Base-by-base conservation (phyloP, 2,329 filamentous ascomycete genomes). In the Phaeoacremonium minimum region DNA sequence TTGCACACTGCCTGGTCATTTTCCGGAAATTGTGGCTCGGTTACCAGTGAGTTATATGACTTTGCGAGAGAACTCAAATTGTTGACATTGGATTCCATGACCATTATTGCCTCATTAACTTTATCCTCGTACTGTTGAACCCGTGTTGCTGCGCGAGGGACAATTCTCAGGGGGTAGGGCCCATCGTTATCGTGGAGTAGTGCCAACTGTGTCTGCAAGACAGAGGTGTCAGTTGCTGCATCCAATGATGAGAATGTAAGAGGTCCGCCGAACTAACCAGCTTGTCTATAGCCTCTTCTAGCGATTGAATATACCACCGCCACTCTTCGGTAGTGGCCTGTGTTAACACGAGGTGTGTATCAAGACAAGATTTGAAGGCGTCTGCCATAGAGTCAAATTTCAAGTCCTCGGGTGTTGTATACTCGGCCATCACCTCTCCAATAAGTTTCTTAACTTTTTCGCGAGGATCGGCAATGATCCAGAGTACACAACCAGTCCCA, bases 241-340 rank as follows among this genome's bases (percentile, higher is more conserved):
- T 2, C 13, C 13, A 5, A 11, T 8, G 19, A 5, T 11, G 14
- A 5, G 11, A 28, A 13, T 6, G 12, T 32, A 12, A 5, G 26
- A 20, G 9, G 12, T 7, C 26, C 9, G 13, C 26, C 14, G n/a
- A 5, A 28, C 36, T 29, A 4, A 37, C 36, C 19, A 29, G 16
- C 4, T 44, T 44, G 17, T 41, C 35, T 5, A 49, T 32, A 4
- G 33, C 37, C 9, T 51, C 46, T 40, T 68, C 64, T 0, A 69
- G 46, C 52, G 51, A 63, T 11, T 51, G 42, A 15, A 69, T 53
- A 41, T 67, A 66, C 46, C 53, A 53, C 18, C 61, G 51, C 65
- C 65, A 69, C n/a, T 61, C 55, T 38, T 65, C 60, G 0, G 45
- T 56, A 4, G 62, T 53, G 64, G 64, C 69, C 18, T 62, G 48